phyloP scores from a whole-genome alignment of 2,329 filamentous ascomycete genomes.

The Trichophyton benhamiae region DNA sequence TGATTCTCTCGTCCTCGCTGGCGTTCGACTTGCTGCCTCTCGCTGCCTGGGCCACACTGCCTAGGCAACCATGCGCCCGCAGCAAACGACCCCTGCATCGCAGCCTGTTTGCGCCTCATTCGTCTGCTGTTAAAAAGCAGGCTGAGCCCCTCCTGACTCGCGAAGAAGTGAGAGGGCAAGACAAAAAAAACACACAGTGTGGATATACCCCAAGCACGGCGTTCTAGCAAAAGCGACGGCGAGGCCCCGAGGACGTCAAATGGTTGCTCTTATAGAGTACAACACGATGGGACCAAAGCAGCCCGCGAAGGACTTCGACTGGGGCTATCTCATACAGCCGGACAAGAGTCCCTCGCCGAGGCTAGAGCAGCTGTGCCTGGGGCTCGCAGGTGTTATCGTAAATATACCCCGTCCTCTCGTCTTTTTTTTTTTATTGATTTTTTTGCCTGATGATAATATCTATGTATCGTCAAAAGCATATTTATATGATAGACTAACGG shows the following conservation, averaged over 20 bases:
- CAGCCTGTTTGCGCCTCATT: not conserved
- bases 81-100: not conserved
- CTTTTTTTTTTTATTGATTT: too few species aligned
- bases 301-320: constrained; percentile 31
- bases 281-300: constrained; percentile 19
- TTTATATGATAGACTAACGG: not conserved
- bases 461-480: too few species aligned
- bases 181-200: too few species aligned
- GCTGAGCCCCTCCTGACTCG: not conserved
- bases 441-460: not conserved
- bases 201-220: not conserved
- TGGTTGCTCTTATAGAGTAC: constrained; percentile 10
- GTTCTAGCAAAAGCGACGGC: too few species aligned
- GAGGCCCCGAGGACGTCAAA: not conserved
- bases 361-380: constrained; percentile 55
- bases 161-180: not conserved
- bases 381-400: constrained; percentile 60
- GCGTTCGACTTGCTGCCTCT: not conserved
- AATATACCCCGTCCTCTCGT: constrained; percentile 9
- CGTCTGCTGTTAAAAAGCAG: not conserved
- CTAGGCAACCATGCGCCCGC: constrained; percentile 1
- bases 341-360: constrained; percentile 56
- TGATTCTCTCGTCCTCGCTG: not conserved
- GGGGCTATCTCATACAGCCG: constrained; percentile 51
- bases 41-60: not conserved